Evolutionary conservation across 2,329 filamentous ascomycete species (phyloP).

Genomic region (Alternaria brassicae): DNA sequence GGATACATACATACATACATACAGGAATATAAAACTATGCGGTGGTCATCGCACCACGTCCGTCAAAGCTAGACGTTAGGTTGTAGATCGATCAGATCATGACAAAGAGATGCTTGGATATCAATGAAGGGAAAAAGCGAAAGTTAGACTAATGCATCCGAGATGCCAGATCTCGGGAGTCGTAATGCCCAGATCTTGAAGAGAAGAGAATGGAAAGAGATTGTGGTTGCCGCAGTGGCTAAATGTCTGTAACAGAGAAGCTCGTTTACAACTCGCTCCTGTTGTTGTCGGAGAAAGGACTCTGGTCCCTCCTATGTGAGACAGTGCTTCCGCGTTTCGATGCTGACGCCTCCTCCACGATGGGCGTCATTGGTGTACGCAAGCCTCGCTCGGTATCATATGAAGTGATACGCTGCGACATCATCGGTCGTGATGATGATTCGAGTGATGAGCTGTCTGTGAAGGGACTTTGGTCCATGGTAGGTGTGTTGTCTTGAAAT

Average conservation of each 20-base stretch:
- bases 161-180: constrained; percentile 16
- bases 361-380: constrained; percentile 51
- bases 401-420: constrained; percentile 42
- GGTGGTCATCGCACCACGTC: constrained; percentile 9
- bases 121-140: constrained; percentile 4
- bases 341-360: constrained; percentile 56
- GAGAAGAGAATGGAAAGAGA: constrained; percentile 12
- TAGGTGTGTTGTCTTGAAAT: constrained; percentile 47
- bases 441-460: constrained; percentile 39
- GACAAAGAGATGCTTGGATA: constrained; percentile 9
- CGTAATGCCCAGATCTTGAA: background rate
- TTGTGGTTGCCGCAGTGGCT: constrained; percentile 13
- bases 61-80: constrained; percentile 9
- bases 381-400: constrained; percentile 37
- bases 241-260: constrained; percentile 3
- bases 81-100: background rate
- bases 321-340: constrained; percentile 46
- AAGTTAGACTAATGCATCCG: constrained; percentile 9
- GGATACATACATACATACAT: constrained; percentile 17
- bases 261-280: constrained; percentile 33
- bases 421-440: constrained; percentile 28
- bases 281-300: constrained; percentile 47
- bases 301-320: constrained; percentile 39
- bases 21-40: constrained; percentile 6
- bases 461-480: constrained; percentile 42